Conservation (phyloP, 2,329 filamentous ascomycete genomes). For the Cladophialophora chaetospira region DNA sequence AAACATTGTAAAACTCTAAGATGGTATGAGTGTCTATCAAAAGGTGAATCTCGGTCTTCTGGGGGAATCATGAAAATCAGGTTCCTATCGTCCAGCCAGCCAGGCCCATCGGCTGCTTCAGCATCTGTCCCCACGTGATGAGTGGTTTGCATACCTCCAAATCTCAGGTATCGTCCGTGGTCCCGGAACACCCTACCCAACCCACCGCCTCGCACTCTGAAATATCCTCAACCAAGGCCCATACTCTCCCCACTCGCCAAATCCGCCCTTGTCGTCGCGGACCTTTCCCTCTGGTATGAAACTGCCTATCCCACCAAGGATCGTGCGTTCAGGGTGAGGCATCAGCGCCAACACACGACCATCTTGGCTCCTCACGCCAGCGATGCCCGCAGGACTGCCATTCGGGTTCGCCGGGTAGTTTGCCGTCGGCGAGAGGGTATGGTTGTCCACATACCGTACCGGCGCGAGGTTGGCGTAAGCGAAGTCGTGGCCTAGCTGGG, state of each 20-base stretch:
- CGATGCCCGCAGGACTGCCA: slow-evolving; percentile 78
- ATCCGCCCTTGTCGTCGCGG: slow-evolving; percentile 3
- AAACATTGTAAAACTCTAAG: slow-evolving; percentile 2
- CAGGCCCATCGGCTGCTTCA: no score
- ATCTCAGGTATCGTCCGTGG: no score
- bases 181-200: slow-evolving; percentile 61
- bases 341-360: slow-evolving; percentile 85
- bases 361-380: slow-evolving; percentile 74
- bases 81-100: no score
- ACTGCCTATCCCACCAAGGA: slow-evolving; percentile 75
- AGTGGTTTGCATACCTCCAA: no score
- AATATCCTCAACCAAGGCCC: slow-evolving; percentile 87
- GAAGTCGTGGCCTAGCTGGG: slow-evolving; percentile 46
- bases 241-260: slow-evolving; percentile 72
- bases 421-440: slow-evolving; percentile 68
- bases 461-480: slow-evolving; percentile 70
- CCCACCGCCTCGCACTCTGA: slow-evolving; percentile 84
- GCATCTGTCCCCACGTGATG: no score
- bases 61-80: no score
- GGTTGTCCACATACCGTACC: slow-evolving; percentile 84
- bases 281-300: slow-evolving; percentile 65
- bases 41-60: no score
- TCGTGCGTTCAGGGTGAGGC: slow-evolving; percentile 91
- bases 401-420: slow-evolving; percentile 89
- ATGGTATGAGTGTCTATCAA: neutral